Evolutionary conservation across 2,329 filamentous ascomycete species (phyloP).

Genomic region (Talaromyces sp.): DNA sequence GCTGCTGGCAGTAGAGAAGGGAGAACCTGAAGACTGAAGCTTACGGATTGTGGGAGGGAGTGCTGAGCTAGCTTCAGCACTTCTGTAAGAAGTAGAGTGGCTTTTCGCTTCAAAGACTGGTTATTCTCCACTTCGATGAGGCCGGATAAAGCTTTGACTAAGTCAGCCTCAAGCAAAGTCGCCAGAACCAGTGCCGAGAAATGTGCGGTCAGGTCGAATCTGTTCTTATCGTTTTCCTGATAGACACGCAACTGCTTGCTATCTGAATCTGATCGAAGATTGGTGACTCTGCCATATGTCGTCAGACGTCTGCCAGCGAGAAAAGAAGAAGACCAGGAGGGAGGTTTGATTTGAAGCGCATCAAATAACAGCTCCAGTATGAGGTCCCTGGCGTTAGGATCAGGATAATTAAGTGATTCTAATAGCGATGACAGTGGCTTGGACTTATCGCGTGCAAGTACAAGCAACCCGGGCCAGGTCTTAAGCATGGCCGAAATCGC

Average conservation of each 20-base stretch:
- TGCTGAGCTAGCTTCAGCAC: conserved; percentile 85
- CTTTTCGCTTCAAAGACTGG: conserved; percentile 70
- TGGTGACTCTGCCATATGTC: conserved; percentile 92
- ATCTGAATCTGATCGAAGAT: conserved; percentile 64
- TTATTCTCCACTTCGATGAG: conserved; percentile 51
- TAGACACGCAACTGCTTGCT: conserved; percentile 50
- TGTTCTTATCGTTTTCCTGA: conserved; percentile 65
- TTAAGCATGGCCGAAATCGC: conserved; percentile 89
- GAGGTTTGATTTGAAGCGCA: conserved; percentile 81
- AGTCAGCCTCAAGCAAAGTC: conserved; percentile 75
- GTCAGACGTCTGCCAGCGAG: conserved; percentile 87
- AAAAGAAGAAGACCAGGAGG: conserved; percentile 93
- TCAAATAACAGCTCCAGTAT: conserved; percentile 85
- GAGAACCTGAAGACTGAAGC: conserved; percentile 78
- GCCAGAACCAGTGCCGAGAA: conserved; percentile 87
- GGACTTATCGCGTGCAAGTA: conserved; percentile 82
- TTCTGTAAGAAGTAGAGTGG: conserved; percentile 85
- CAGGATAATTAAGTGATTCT: conserved; percentile 60
- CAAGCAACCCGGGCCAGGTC: conserved; percentile 90
- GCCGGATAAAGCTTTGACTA: conserved; percentile 56
- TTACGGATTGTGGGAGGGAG: conserved; percentile 77
- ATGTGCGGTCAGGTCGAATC: conserved; percentile 78
- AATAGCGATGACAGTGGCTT: conserved; percentile 77
- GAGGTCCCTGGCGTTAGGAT: conserved; percentile 62
- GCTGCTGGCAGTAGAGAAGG: conserved; percentile 80